Conservation (phyloP, 225 moss, liverwort and hornwort species). For the Straminergon stramineum region DNA sequence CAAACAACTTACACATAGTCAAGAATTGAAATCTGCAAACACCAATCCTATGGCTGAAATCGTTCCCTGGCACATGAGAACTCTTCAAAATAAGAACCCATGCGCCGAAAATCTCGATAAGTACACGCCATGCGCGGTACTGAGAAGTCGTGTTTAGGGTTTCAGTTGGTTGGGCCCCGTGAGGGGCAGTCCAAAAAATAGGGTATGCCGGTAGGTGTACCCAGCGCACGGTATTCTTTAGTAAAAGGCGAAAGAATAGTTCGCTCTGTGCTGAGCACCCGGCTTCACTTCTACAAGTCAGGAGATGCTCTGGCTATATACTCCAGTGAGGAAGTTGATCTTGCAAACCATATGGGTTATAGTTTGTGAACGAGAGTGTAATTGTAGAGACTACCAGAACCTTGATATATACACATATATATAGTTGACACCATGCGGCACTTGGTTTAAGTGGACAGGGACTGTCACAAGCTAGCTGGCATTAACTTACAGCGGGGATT, state of each 20-base stretch:
- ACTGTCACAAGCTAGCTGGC: too few species aligned
- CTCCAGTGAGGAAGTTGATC: background rate
- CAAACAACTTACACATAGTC: too few species aligned
- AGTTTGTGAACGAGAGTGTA: background rate
- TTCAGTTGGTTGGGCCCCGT: background rate
- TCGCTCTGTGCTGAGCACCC: slow-evolving; percentile 6
- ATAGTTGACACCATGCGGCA: background rate
- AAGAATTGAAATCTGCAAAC: too few species aligned
- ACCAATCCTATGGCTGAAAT: too few species aligned
- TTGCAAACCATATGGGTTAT: background rate
- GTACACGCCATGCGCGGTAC: too few species aligned
- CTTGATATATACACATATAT: background rate
- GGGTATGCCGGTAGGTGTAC: background rate
- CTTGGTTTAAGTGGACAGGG: background rate
- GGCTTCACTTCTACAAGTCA: too few species aligned
- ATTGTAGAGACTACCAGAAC: background rate
- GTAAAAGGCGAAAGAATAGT: slow-evolving; percentile 49
- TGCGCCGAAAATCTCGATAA: too few species aligned
- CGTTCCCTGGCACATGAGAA: too few species aligned
- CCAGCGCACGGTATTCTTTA: slow-evolving; percentile 6
- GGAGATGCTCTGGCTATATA: background rate
- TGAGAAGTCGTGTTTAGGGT: background rate
- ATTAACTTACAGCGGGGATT: background rate
- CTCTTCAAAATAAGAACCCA: too few species aligned
- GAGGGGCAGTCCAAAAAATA: background rate